Evolutionary conservation across 2,329 filamentous ascomycete genomes (phyloP).

Genomic region (Botrytis byssoidea): DNA sequence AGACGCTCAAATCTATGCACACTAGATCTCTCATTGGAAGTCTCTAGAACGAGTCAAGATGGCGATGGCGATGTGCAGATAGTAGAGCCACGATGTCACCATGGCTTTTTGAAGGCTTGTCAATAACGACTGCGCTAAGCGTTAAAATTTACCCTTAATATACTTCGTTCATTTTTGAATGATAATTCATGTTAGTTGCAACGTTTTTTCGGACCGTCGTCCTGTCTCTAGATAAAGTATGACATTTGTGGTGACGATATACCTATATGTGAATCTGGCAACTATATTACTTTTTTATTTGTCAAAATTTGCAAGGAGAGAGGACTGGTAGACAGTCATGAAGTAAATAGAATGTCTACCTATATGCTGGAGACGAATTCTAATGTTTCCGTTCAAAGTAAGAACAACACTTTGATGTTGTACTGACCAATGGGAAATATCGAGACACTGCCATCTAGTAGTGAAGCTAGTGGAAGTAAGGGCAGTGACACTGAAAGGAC

Average conservation of each 20-base stretch:
- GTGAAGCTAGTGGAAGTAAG: neutral
- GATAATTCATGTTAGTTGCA: neutral
- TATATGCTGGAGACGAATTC: neutral
- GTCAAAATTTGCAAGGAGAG: neutral
- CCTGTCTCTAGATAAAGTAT: neutral
- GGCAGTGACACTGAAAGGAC: neutral
- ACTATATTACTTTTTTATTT: neutral
- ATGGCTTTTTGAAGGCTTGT: neutral
- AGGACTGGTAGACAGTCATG: neutral
- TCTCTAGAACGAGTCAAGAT: neutral
- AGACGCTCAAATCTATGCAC: neutral
- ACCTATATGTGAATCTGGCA: neutral
- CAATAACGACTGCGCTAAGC: slow-evolving; percentile 9
- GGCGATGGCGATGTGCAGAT: neutral
- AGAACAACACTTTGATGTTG: neutral
- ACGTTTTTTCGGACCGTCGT: neutral
- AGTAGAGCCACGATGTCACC: neutral
- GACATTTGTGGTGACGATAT: neutral
- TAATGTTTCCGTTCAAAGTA: neutral
- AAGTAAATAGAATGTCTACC: neutral
- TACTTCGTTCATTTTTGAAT: neutral
- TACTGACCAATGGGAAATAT: neutral
- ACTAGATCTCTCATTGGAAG: neutral
- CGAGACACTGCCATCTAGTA: neutral
- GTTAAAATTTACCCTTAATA: neutral